These are phyloP conservation scores for Cutaneotrichosporon cavernicola DNA, from an alignment of 1,284 basidiomycete genomes.

Conservation along the genomic window DNA sequence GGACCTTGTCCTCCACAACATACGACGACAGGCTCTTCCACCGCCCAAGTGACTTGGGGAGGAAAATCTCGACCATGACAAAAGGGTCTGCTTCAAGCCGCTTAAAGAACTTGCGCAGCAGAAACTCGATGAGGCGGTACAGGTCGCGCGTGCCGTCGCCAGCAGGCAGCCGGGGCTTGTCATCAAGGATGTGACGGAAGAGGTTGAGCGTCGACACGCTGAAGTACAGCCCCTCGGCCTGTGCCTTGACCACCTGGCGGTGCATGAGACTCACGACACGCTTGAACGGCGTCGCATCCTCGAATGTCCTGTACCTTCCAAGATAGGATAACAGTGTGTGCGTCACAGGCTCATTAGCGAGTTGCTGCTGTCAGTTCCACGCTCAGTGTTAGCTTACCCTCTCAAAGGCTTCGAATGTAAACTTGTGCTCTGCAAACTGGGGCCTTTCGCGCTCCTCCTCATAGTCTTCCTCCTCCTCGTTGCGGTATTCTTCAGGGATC, in stretches of 20 bases:
- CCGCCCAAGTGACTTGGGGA: constrained; percentile 77
- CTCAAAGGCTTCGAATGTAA: constrained; percentile 85
- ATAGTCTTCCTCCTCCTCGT: constrained; percentile 57
- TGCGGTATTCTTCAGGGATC: constrained; percentile 43
- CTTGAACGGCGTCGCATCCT: constrained; percentile 74
- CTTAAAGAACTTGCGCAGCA: constrained; percentile 90
- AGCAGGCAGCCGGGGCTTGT: constrained; percentile 70
- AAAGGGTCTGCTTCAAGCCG: constrained; percentile 74
- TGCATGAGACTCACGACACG: constrained; percentile 81
- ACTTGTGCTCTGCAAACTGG: constrained; percentile 74
- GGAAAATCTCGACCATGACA: constrained; percentile 82
- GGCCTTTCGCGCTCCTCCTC: constrained; percentile 62
- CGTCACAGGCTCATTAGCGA: constrained; percentile 77
- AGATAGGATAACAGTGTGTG: constrained; percentile 78
- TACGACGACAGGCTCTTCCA: constrained; percentile 83
- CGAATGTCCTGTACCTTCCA: constrained; percentile 74
- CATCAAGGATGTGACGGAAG: constrained; percentile 76
- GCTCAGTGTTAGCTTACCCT: constrained; percentile 60
- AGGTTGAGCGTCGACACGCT: constrained; percentile 74
- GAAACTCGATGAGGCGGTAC: constrained; percentile 72
- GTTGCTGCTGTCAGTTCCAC: constrained; percentile 60
- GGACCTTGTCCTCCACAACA: constrained; percentile 55
- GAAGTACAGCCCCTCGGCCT: constrained; percentile 89
- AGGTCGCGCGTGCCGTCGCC: constrained; percentile 80
- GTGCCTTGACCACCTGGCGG: constrained; percentile 79